Percentiles rank a stretch among this genome's conserved stretches.
These are phyloP conservation scores for Irpex rosettiformis DNA, from an alignment of 1,284 basidiomycete species.

Conservation along the genomic window DNA sequence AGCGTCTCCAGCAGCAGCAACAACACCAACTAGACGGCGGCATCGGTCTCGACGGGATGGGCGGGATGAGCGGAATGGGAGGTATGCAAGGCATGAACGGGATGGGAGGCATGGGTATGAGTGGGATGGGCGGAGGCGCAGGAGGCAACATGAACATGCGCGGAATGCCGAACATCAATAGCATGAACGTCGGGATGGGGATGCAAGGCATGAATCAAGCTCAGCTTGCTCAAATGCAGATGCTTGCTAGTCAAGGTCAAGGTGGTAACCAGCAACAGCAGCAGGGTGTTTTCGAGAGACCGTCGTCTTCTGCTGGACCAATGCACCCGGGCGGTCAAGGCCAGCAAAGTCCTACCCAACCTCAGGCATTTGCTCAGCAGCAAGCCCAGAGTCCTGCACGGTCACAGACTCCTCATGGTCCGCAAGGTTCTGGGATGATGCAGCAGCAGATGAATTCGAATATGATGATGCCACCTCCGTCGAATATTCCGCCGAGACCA, in stretches of 20 bases:
- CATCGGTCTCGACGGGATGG: not conserved
- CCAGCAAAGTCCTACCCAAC: conserved; percentile 12
- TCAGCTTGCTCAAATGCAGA: conserved; percentile 19
- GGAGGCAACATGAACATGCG: conserved; percentile 10
- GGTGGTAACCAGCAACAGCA: not conserved
- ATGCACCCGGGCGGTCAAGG: not conserved
- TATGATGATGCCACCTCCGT: conserved; percentile 25
- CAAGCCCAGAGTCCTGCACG: conserved; percentile 6
- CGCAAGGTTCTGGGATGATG: conserved; percentile 10
- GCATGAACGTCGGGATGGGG: conserved; percentile 5
- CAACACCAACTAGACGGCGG: not conserved
- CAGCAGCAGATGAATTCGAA: conserved; percentile 16
- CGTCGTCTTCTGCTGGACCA: not conserved
- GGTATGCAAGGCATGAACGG: conserved; percentile 7
- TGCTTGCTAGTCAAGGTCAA: conserved; percentile 4
- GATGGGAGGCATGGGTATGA: conserved; percentile 3
- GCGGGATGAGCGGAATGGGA: conserved; percentile 1
- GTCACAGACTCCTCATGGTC: conserved; percentile 17
- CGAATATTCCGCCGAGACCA: conserved; percentile 22
- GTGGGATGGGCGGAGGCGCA: conserved; percentile 9
- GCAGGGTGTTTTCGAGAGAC: conserved; percentile 4
- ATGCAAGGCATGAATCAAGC: conserved; percentile 15
- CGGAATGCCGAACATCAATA: conserved; percentile 1
- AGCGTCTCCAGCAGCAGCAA: not conserved
- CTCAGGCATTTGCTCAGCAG: conserved; percentile 7